phyloP scores from a whole-genome alignment of 495 filamentous ascomycete genomes.

The Trichoderma parareesei region DNA sequence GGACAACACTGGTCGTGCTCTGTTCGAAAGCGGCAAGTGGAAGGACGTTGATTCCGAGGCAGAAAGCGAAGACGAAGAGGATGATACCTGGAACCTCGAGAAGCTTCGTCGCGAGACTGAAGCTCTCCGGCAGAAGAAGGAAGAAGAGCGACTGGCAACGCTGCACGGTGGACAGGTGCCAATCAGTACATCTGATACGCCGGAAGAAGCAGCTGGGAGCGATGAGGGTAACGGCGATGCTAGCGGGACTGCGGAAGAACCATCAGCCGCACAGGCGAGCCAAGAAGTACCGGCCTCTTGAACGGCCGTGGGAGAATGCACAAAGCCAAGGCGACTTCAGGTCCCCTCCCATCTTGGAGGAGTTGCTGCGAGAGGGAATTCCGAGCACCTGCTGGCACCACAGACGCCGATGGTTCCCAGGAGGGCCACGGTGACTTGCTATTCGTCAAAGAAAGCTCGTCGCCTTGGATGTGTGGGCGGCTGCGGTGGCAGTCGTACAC shows the following conservation, averaged over 20 bases:
- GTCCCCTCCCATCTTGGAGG: neutral
- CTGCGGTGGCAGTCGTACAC: neutral
- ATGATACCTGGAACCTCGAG: slow-evolving; percentile 69
- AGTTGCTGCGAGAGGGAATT: slow-evolving; percentile 4
- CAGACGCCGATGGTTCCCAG: neutral
- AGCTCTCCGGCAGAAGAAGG: slow-evolving; percentile 52
- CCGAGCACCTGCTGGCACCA: slow-evolving; percentile 1
- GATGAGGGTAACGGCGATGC: neutral
- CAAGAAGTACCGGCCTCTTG: slow-evolving; percentile 4
- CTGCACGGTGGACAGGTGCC: slow-evolving; percentile 2
- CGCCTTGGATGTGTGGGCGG: slow-evolving; percentile 6
- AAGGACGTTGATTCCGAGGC: slow-evolving; percentile 50
- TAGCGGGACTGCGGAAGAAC: neutral
- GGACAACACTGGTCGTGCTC: slow-evolving; percentile 85
- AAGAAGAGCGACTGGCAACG: slow-evolving; percentile 47
- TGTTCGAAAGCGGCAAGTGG: slow-evolving; percentile 98
- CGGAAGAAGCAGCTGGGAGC: slow-evolving; percentile 1
- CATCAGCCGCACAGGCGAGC: neutral
- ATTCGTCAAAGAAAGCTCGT: slow-evolving; percentile 3
- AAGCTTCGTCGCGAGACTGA: slow-evolving; percentile 65
- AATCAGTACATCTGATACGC: neutral
- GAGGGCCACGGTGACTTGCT: slow-evolving; percentile 2
- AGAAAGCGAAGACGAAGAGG: slow-evolving; percentile 35
- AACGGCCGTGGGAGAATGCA: neutral
- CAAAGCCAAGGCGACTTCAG: neutral